phyloP scores from a whole-genome alignment of 768 basidiomycete genomes.

The Mycena sanguinolenta region DNA sequence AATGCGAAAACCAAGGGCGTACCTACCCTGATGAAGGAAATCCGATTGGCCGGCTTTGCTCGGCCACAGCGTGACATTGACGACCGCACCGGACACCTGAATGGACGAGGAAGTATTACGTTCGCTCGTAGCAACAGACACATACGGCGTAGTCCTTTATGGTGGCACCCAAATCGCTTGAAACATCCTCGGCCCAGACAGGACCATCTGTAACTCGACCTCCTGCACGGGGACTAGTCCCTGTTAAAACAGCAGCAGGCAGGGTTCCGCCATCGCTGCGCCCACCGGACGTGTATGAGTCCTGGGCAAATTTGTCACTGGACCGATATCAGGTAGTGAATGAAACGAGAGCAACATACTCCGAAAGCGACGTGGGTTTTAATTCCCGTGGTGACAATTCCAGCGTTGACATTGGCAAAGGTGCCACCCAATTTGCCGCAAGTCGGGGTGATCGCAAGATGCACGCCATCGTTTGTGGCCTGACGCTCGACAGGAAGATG shows the following conservation, averaged over 20 bases:
- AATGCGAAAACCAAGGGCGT: constrained; percentile 21
- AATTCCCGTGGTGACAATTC: no score
- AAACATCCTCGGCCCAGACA: constrained; percentile 65
- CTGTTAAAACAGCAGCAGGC: constrained; percentile 57
- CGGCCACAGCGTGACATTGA: constrained; percentile 64
- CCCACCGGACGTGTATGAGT: no score
- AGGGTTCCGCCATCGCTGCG: no score
- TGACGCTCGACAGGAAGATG: no score
- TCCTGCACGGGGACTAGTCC: constrained; percentile 60
- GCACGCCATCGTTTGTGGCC: no score
- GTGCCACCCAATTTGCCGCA: no score
- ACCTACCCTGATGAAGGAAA: constrained; percentile 65
- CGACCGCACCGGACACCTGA: constrained; percentile 60
- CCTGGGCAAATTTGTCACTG: no score
- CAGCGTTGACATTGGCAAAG: no score
- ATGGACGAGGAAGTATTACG: not conserved
- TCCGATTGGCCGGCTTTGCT: constrained; percentile 62
- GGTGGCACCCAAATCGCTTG: constrained; percentile 55
- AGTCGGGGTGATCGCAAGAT: no score
- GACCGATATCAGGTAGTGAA: no score
- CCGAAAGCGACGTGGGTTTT: no score
- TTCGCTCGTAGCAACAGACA: constrained; percentile 25
- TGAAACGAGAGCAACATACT: no score
- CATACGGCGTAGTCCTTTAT: constrained; percentile 69
- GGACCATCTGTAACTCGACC: constrained; percentile 65